phyloP scores from a whole-genome alignment of 192 early-diverging fungal species.

The Backusella tuberculispora region DNA sequence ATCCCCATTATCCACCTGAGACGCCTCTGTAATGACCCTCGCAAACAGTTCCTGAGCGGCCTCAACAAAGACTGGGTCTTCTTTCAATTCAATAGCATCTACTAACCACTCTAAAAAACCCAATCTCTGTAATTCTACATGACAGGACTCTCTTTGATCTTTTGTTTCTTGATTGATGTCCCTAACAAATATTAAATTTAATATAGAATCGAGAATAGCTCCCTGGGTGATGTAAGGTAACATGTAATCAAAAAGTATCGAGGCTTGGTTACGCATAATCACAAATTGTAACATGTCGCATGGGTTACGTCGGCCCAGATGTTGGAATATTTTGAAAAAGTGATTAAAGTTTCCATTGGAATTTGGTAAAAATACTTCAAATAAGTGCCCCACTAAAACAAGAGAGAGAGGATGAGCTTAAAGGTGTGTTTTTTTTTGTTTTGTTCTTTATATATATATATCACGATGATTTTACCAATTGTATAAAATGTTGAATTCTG shows the following conservation, averaged over 20 bases:
- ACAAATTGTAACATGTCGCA: conserved; percentile 33
- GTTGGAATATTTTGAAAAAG: conserved; percentile 39
- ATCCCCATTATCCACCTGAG: conserved; percentile 35
- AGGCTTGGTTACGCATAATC: conserved; percentile 24
- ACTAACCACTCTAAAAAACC: conserved; percentile 29
- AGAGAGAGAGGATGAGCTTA: neutral
- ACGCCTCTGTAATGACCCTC: conserved; percentile 33
- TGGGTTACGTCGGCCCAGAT: conserved; percentile 34
- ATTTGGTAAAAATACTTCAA: conserved; percentile 33
- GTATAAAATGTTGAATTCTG: conserved; percentile 29
- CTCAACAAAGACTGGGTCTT: conserved; percentile 16
- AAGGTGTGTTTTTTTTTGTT: neutral
- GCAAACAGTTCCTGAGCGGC: conserved; percentile 32
- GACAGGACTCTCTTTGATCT: conserved; percentile 22
- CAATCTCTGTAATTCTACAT: conserved; percentile 16
- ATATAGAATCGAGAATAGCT: conserved; percentile 22
- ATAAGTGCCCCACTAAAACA: conserved; percentile 17
- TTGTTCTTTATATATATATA: neutral
- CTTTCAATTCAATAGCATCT: conserved; percentile 26
- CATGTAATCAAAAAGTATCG: conserved; percentile 30
- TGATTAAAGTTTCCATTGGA: conserved; percentile 41
- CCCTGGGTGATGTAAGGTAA: conserved; percentile 34
- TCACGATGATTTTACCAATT: conserved; percentile 25
- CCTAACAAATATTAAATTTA: conserved; percentile 33
- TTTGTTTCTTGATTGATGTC: conserved; percentile 30